phyloP scores from a whole-genome alignment of 164 flowering plant genomes.

The Cinnamomum chago region DNA sequence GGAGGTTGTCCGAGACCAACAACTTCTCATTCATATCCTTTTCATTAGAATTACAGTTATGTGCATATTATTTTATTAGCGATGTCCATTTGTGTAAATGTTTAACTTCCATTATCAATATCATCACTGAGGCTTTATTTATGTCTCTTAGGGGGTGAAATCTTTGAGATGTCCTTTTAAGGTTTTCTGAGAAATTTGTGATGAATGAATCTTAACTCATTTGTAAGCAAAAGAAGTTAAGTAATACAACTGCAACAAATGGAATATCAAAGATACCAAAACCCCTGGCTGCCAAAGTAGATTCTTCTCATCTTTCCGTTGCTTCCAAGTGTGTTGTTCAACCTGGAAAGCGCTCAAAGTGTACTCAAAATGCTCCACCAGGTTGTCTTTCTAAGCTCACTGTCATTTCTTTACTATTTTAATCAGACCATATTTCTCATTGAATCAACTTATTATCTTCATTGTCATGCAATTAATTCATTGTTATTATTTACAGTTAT shows the following conservation, averaged over 20 bases:
- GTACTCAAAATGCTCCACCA: slow-evolving; percentile 30
- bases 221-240: slow-evolving; percentile 56
- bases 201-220: slow-evolving; percentile 40
- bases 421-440: background rate
- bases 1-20: slow-evolving; percentile 44
- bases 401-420: slow-evolving; percentile 2
- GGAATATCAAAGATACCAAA: slow-evolving; percentile 37
- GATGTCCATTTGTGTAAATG: background rate
- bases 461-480: background rate
- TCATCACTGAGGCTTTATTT: background rate
- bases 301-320: slow-evolving; percentile 19
- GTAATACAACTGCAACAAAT: slow-evolving; percentile 27
- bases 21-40: slow-evolving; percentile 78
- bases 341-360: slow-evolving; percentile 26
- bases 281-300: slow-evolving; percentile 31
- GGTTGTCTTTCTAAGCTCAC: slow-evolving; percentile 27
- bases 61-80: background rate
- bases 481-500: slow-evolving; percentile 14
- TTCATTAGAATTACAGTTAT: background rate
- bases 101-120: background rate
- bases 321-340: slow-evolving; percentile 21
- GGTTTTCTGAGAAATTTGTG: background rate
- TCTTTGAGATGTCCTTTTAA: background rate
- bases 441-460: background rate
- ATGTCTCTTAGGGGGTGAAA: background rate